Evolutionary conservation across 2,329 filamentous ascomycete species (phyloP).

Genomic region (Phyllosticta citrichinensis): DNA sequence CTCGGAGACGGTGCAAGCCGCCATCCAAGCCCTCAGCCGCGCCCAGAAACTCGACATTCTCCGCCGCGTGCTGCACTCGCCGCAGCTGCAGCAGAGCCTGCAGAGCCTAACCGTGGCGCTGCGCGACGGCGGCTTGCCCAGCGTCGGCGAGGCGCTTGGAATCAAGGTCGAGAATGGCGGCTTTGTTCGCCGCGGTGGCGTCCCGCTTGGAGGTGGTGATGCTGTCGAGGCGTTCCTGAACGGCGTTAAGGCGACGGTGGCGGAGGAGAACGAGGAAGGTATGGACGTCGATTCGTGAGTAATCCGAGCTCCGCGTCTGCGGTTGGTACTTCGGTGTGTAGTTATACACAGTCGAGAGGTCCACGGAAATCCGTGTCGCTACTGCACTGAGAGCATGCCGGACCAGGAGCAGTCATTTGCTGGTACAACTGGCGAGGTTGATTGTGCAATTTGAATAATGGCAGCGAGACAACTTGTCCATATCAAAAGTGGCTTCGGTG

Average conservation of each 20-base stretch:
- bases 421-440: background rate
- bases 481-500: too few relatives aligned
- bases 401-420: background rate
- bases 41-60: slow-evolving; percentile 73
- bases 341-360: background rate
- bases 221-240: slow-evolving; percentile 87
- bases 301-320: background rate
- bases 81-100: slow-evolving; percentile 83
- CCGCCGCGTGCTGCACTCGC: slow-evolving; percentile 72
- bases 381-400: too few relatives aligned
- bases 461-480: too few relatives aligned
- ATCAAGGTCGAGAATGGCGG: slow-evolving; percentile 79
- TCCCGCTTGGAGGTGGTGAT: slow-evolving; percentile 79
- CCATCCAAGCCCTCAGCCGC: slow-evolving; percentile 61
- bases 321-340: background rate
- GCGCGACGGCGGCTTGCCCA: slow-evolving; percentile 81
- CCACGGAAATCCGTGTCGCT: background rate
- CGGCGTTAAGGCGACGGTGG: slow-evolving; percentile 71
- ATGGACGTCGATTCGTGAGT: slow-evolving; percentile 9
- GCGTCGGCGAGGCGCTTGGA: slow-evolving; percentile 74
- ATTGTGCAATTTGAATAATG: background rate
- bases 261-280: slow-evolving; percentile 28
- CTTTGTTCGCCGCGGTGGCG: slow-evolving; percentile 62
- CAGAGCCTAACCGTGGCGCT: slow-evolving; percentile 78
- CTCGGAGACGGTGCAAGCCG: slow-evolving; percentile 58